phyloP scores from a whole-genome alignment of 768 basidiomycete species.

The Phaeotremella skinneri region DNA sequence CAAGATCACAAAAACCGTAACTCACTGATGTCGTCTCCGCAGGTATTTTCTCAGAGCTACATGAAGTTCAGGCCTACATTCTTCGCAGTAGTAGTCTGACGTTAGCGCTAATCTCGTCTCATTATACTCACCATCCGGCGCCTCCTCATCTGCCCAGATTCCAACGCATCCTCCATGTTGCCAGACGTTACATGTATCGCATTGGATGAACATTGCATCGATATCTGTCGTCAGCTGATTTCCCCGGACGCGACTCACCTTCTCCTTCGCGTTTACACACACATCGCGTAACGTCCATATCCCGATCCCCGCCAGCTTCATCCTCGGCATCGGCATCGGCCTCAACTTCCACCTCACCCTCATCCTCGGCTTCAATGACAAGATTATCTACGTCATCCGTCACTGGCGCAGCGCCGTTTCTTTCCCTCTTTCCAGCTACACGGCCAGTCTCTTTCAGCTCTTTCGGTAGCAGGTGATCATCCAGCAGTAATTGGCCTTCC shows the following conservation, averaged over 20 bases:
- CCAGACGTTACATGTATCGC: constrained; percentile 96
- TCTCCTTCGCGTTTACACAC: constrained; percentile 28
- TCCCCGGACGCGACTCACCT: constrained; percentile 23
- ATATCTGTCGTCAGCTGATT: constrained; percentile 54
- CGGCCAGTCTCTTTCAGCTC: constrained; percentile 24
- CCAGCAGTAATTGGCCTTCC: constrained; percentile 39
- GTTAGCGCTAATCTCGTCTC: not conserved
- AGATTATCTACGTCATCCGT: constrained; percentile 12
- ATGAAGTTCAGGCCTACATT: constrained; percentile 84
- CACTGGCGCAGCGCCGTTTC: constrained; percentile 10
- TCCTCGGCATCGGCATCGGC: constrained; percentile 21
- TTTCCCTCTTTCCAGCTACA: constrained; percentile 3
- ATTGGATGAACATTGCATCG: constrained; percentile 96
- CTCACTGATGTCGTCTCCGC: constrained; percentile 64
- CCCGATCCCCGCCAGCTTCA: constrained; percentile 20
- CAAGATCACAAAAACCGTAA: constrained; percentile 11
- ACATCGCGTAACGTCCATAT: constrained; percentile 45
- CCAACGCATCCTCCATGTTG: constrained; percentile 98
- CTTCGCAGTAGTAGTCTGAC: constrained; percentile 87
- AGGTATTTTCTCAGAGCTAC: constrained; percentile 59
- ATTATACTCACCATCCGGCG: constrained; percentile 48
- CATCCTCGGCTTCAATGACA: constrained; percentile 18
- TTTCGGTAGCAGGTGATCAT: constrained; percentile 37
- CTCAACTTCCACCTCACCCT: constrained; percentile 12
- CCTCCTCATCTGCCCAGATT: constrained; percentile 59